Evolutionary conservation across 139 green algal species (phyloP), one percentile per base, ranked within the genome.

Genomic region (Ulvella scutata): DNA sequence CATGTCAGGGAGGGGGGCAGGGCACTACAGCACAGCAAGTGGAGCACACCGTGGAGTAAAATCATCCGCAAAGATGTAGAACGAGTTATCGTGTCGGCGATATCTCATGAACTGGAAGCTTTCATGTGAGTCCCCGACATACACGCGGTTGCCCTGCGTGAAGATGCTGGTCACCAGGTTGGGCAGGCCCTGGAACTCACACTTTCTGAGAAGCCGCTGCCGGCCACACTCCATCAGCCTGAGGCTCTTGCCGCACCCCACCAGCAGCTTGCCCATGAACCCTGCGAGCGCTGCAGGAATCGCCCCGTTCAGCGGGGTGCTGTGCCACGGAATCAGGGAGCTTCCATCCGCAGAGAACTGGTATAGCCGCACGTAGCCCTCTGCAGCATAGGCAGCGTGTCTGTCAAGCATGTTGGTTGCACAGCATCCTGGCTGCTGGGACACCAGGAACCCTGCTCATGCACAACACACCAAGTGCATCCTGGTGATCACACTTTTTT

Each of bases 41-140:
- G n/a, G n/a, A 67, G 51, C 51, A 79, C 17, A 88, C 72, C 51
- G 9, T 10, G 51, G 51, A 26, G n/a, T 36, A 3, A 81, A 75
- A 80, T 98, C 94, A 82, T 99, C 94, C 1, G 95, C 95, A 82
- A 97, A 97, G 26, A 92, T 82, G 84, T 98, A 97, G 36, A 99
- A 85, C 72, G 80, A 75, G 82, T 98, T 97, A 43, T 99, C 94
- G 3, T 78, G 36, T 73, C 81, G 82, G 73, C 90, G 90, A 87
- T 98, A 97, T 43, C 81, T 44, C 77, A 95, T 85, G 81, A 90
- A 93, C 76, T 90, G 82, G 61, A 97, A 83, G 26, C 80, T 89
- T 77, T 94, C 90, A 74, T 96, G 86, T 9, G 82, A 75, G 80
- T 97, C 93, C 2, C 86, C 93, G 9, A 93, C 87, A 73, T 90